Conservation (phyloP, 768 basidiomycete genomes). For the Coprinopsis sp. region DNA sequence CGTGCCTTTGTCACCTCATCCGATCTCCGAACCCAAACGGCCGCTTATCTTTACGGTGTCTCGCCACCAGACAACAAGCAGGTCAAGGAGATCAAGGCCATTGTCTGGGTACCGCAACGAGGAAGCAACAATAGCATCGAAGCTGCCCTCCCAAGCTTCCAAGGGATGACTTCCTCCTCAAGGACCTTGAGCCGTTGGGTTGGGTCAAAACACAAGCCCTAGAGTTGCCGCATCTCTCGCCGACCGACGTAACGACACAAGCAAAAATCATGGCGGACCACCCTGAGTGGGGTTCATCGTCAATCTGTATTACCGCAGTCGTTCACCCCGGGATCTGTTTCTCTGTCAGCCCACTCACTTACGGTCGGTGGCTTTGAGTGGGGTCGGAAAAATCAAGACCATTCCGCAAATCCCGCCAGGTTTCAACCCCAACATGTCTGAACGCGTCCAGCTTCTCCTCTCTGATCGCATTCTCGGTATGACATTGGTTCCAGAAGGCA, state of each 20-base stretch:
- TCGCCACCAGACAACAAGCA: slow-evolving; percentile 96
- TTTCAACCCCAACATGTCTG: slow-evolving; percentile 99
- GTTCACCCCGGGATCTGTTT: slow-evolving; percentile 97
- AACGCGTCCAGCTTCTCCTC: slow-evolving; percentile 86
- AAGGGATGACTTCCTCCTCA: slow-evolving; percentile 90
- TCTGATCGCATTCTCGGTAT: slow-evolving; percentile 96
- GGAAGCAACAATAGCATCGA: slow-evolving; percentile 95
- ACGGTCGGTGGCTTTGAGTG: slow-evolving; percentile 95
- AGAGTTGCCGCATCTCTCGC: slow-evolving; percentile 88
- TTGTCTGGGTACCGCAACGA: slow-evolving; percentile 97
- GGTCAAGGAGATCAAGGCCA: slow-evolving; percentile 97
- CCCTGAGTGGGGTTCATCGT: slow-evolving; percentile 89
- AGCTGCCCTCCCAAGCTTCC: slow-evolving; percentile 84
- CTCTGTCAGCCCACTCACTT: slow-evolving; percentile 87
- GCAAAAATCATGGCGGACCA: slow-evolving; percentile 97
- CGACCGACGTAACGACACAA: slow-evolving; percentile 89
- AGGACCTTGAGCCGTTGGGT: slow-evolving; percentile 91
- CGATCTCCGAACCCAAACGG: slow-evolving; percentile 94
- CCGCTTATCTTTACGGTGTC: slow-evolving; percentile 87
- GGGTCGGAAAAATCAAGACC: slow-evolving; percentile 92
- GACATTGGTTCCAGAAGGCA: slow-evolving; percentile 91
- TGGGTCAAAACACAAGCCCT: slow-evolving; percentile 97
- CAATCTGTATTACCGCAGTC: slow-evolving; percentile 92
- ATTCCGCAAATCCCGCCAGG: slow-evolving; percentile 78
- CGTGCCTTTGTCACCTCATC: slow-evolving; percentile 90